Base-by-base conservation (phyloP, 2,329 filamentous ascomycete species). In the Albifimbria verrucaria region DNA sequence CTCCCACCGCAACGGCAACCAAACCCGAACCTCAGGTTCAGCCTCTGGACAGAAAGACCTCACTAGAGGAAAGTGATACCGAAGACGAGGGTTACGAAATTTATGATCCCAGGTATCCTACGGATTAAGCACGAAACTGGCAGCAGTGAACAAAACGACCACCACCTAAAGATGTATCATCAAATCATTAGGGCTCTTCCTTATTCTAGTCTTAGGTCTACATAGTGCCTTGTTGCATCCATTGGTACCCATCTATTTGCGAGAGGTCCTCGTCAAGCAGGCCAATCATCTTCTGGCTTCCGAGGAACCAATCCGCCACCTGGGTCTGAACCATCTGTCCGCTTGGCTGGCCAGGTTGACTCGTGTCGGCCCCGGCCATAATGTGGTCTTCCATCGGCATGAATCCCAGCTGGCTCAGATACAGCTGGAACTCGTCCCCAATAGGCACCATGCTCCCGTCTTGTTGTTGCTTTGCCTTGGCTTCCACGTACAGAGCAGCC, bases 61-160 rank as follows among this genome's bases (percentile, higher is more conserved):
- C 60, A 0, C 47, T 57, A n/a, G 68, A 64, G 2, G 82, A 86
- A 65, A 86, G 82, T 57, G 84, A 87, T 59, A 85, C 79, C 1
- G 87, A 89, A 49, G 86, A 88, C 57, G 87, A 90, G 60, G 86
- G 81, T 2, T 89, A 90, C 64, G 82, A 88, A 57, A 75, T 86
- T 49, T 89, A 89, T 65, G 76, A 87, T 59, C 84, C 84, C 2
- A 72, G 77, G 32, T 72, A 73, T 50, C 84, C 84, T 22, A 87
- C 84, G 1, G 78, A 85, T 57, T 87, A 73, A 85, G 51, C 18
- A n/a, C n/a, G n/a, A n/a, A n/a, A n/a, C n/a, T n/a, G n/a, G n/a
- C n/a, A n/a, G n/a, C n/a, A n/a, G n/a, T n/a, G n/a, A n/a, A n/a
- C n/a, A n/a, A n/a, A n/a, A n/a, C n/a, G n/a, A n/a, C n/a, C n/a